Evolutionary conservation across 371 early-diverging fungal species (phyloP).

Genomic region (Mortierella sp.): DNA sequence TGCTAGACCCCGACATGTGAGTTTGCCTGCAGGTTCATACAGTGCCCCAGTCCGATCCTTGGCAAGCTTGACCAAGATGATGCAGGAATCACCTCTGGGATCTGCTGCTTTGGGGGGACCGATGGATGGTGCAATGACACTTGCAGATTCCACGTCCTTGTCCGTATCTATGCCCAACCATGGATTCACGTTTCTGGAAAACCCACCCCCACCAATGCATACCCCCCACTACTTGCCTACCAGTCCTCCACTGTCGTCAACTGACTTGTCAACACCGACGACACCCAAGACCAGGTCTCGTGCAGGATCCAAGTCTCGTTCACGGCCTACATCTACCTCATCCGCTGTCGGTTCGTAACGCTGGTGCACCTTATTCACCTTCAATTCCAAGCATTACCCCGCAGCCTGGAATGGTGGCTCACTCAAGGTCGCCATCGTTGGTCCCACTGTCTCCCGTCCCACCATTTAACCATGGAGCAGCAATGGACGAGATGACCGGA

Average conservation of each 20-base stretch:
- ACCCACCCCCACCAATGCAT: constrained; percentile 45
- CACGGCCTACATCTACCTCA: constrained; percentile 38
- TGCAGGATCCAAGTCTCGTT: constrained; percentile 46
- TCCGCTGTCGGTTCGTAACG: constrained; percentile 32
- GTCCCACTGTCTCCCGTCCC: constrained; percentile 44
- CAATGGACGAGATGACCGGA: constrained; percentile 12
- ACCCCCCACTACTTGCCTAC: constrained; percentile 34
- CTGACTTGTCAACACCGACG: constrained; percentile 31
- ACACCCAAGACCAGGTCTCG: constrained; percentile 43
- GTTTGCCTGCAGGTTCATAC: constrained; percentile 52
- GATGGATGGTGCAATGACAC: constrained; percentile 7
- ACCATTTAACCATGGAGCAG: constrained; percentile 20
- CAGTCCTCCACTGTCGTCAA: constrained; percentile 38
- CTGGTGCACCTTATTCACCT: constrained; percentile 48
- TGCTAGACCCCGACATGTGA: constrained; percentile 35
- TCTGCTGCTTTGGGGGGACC: constrained; percentile 65
- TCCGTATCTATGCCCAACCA: constrained; percentile 28
- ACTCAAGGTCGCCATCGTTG: constrained; percentile 43
- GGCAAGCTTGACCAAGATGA: constrained; percentile 64
- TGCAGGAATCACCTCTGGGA: constrained; percentile 52
- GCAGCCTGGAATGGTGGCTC: constrained; percentile 9
- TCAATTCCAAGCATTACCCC: constrained; percentile 19
- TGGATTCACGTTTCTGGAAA: constrained; percentile 44
- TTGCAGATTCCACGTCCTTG: constrained; percentile 40
- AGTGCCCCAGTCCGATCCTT: constrained; percentile 58